Percentiles rank a stretch among this genome's conserved stretches.
phyloP scores from a whole-genome alignment of 2,329 filamentous ascomycete genomes.

The Hymenoscyphus albidus region DNA sequence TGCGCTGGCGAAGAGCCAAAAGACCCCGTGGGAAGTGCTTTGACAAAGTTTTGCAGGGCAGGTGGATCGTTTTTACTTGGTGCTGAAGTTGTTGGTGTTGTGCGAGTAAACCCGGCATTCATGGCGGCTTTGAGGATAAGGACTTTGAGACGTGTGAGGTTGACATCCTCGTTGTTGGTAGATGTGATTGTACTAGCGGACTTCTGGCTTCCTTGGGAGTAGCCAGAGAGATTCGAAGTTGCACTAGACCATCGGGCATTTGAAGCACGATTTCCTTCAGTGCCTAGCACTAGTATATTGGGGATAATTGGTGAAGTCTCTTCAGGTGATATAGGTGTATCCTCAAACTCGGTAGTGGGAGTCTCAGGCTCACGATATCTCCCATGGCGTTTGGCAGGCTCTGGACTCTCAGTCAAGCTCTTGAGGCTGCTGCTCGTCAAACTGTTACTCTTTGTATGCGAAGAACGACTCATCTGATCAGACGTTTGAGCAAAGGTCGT shows the following conservation, averaged over 20 bases:
- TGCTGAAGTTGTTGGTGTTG: conserved; percentile 35
- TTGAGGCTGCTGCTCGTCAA: conserved; percentile 42
- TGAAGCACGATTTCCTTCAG: conserved; percentile 55
- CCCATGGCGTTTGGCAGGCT: conserved; percentile 17
- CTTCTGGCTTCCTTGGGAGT: conserved; percentile 65
- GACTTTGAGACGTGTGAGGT: conserved; percentile 72
- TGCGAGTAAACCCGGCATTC: conserved; percentile 73
- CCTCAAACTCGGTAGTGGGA: conserved; percentile 91
- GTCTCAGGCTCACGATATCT: conserved; percentile 66
- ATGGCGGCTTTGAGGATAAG: conserved; percentile 82
- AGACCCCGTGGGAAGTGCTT: conserved; percentile 68
- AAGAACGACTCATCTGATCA: conserved; percentile 44
- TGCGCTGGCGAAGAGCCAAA: conserved; percentile 75
- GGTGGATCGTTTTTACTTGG: conserved; percentile 42
- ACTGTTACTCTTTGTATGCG: conserved; percentile 37
- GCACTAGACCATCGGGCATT: conserved; percentile 78
- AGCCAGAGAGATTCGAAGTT: conserved; percentile 73
- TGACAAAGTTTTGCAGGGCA: conserved; percentile 70
- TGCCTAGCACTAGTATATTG: conserved; percentile 83
- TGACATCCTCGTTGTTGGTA: conserved; percentile 64
- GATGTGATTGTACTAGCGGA: conserved; percentile 71
- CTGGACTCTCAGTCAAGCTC: conserved; percentile 42
- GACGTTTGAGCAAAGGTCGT: conserved; percentile 63
- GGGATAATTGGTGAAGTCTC: conserved; percentile 71
- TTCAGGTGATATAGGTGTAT: conserved; percentile 78